Evolutionary conservation across 2,329 filamentous ascomycete genomes (phyloP), one percentile per base, ranked within the genome.

Genomic region (Juglanconis sp.): DNA sequence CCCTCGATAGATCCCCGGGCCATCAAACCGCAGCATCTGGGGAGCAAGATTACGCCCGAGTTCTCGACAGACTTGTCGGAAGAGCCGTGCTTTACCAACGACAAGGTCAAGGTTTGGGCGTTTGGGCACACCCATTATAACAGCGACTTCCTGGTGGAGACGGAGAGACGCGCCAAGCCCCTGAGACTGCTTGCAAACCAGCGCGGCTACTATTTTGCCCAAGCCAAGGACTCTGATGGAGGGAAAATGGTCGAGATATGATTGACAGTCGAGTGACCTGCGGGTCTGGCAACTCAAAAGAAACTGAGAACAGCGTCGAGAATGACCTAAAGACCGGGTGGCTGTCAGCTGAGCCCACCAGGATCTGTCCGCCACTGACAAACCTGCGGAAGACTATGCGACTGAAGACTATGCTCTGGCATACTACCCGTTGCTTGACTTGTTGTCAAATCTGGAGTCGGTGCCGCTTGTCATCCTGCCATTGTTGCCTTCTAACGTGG

Each of bases 121-220:
- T 81, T 81, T 68, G 78, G 79, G 0, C 79, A 82, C 61, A 81
- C 79, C 10, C 78, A 81, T 63, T 79, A 71, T 64, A 79, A 77
- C 59, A 79, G 77, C 65, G 72, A 76, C 44, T 77, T 75, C 59
- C 32, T 59, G 4, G 70, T 59, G 6, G 65, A 66, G 10, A 30
- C 64, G 34, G 61, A 24, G 2, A 49, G 40, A 30, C 3, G 44
- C 36, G 38, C 52, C 1, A 56, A 34, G 38, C 24, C 47, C 30
- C 31, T 49, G 10, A 5, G 47, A n/a, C 35, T 67, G 30, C 47
- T 61, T 30, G 63, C 66, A 5, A 70, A 70, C 49, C 68, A 70
- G 56, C 53, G 65, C 6, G 67, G 68, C 3, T 68, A 67, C 53
- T 65, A 64, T 9, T 60, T 60, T 13, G 46, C 57, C 10, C 57